These are phyloP conservation scores for Rugonectria rugulosa DNA, from an alignment of 2,329 filamentous ascomycete species.

Conservation along the genomic window DNA sequence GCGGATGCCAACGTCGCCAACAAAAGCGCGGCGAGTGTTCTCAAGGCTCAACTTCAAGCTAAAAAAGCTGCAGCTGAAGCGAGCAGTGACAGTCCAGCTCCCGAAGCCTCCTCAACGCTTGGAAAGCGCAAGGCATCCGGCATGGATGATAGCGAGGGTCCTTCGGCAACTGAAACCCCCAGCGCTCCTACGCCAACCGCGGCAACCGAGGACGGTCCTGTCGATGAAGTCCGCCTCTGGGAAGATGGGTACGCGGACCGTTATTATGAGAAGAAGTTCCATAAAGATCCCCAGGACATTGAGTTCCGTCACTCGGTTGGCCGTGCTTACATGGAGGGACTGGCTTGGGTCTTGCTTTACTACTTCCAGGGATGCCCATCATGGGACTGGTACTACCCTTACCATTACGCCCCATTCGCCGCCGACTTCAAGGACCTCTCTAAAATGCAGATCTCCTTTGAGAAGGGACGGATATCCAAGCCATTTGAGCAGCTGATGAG, in stretches of 20 bases:
- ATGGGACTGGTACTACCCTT: conserved; percentile 99
- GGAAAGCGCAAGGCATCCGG: conserved; percentile 82
- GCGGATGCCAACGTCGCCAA: conserved; percentile 82
- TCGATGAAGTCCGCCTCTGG: conserved; percentile 90
- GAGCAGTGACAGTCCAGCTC: conserved; percentile 30
- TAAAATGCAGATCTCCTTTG: conserved; percentile 81
- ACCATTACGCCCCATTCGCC: conserved; percentile 97
- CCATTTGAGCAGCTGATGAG: conserved; percentile 99
- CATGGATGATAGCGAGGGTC: conserved; percentile 68
- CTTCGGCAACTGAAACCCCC: conserved; percentile 67
- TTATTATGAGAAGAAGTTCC: conserved; percentile 97
- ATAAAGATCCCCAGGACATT: conserved; percentile 79
- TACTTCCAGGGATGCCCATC: conserved; percentile 98
- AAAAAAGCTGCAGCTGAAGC: conserved; percentile 33
- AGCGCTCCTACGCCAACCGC: conserved; percentile 53
- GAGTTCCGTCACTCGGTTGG: conserved; percentile 91
- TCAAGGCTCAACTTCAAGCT: conserved; percentile 80
- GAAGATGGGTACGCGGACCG: conserved; percentile 94
- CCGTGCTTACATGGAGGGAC: conserved; percentile 89
- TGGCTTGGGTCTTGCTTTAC: conserved; percentile 94
- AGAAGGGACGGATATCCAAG: conserved; percentile 83
- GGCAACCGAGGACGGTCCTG: conserved; percentile 67
- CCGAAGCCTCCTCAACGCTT: conserved; percentile 57
- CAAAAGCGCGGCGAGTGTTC: conserved; percentile 88
- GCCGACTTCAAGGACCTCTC: conserved; percentile 88